Base-by-base conservation (phyloP, 495 filamentous ascomycete species). In the Bombardia bombarda region DNA sequence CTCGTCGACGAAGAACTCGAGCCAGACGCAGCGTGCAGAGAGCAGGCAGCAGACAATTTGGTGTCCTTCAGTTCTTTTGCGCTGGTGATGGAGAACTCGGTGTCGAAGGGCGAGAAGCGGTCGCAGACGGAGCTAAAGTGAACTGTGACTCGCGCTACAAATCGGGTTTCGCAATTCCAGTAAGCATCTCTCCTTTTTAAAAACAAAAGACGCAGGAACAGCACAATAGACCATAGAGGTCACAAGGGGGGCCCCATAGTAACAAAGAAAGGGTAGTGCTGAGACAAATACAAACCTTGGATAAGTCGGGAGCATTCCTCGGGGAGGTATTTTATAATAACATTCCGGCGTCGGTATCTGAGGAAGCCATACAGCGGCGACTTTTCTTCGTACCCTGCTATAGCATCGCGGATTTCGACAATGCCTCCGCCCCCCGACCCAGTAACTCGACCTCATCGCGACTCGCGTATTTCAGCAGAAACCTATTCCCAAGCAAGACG, bases 361-460 rank as follows among this genome's bases (percentile, higher is more conserved):
- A 98, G 66, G 48, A 95, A 92, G 28, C 92, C 93, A 57, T 90
- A 98, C 19, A 98, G 68, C 9, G 93, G 92, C 36, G 87, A 90
- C 32, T 72, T 74, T 44, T 96, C 87, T 28, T 82, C 75, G 54
- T 94, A 93, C 49, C 74, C 68, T 23, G 82, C 79, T 48, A 96
- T 79, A 32, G 80, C 73, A 47, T 78, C 80, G 43, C 89, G 80
- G 37, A 92, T 77, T 57, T 95, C 93, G 51, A 80, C 74, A 25
- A 93, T 85, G 38, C 92, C 92, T 43, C 86, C 86, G 54, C 68
- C 26, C 93, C 92, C 44, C 77, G 78, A 31, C 73, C 78, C 17
- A 90, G 72, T 20, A 97, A 67, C 49, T 86, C 81, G 16, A 97
- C 77, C 52, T 90, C 87, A 69, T 97, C 92, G 56, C 92, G 82